Evolutionary conservation across 306 rosid genomes (phyloP), one percentile per base, ranked within the genome.

Genomic region (Quercus parvula): DNA sequence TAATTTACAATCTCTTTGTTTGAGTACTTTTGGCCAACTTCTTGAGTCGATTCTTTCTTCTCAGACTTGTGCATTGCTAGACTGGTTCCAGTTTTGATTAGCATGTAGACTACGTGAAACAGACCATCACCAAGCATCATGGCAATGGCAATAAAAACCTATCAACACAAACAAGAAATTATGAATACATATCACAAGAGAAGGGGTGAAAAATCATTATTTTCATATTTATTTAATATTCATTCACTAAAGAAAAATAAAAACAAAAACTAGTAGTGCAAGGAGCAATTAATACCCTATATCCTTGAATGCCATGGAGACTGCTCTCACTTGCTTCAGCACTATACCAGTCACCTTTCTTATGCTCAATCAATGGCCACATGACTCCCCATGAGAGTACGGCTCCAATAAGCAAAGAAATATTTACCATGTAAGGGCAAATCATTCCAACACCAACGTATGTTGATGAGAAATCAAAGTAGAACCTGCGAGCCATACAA

Each of bases 121-220:
- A 92, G 83, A 71, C 94, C 96, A 24, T 92, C 97, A 1, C 96
- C 96, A 49, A 90, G 91, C 85, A 92, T 92, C 92, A 89, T 87
- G 56, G 90, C 77, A 28, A 92, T 92, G 19, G 95, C 95, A 4
- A 81, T 79, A 52, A 92, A 92, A 59, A 92, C 82, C 89, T 91
- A 71, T 46, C 25, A 41, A 58, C 11, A 22, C 3, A 24, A 49
- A 56, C 11, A 58, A 18, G 46, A 41, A 41, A 41, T 41, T 41
- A 41, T 41, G 46, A 41, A 41, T 41, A 41, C 46, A 41, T 41
- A 41, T 41, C 46, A 41, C 12, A 41, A 41, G 46, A 41, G 3
- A 8, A 41, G 46, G 12, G 46, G 8, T 8, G 17, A 10, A 35
- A 56, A 22, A 8, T 64, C 5, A 77, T 38, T 38, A 44, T 58